Evolutionary conservation across 1,284 basidiomycete species (phyloP), one percentile per base, ranked within the genome.

Genomic region (Ustilago shanxiensis): DNA sequence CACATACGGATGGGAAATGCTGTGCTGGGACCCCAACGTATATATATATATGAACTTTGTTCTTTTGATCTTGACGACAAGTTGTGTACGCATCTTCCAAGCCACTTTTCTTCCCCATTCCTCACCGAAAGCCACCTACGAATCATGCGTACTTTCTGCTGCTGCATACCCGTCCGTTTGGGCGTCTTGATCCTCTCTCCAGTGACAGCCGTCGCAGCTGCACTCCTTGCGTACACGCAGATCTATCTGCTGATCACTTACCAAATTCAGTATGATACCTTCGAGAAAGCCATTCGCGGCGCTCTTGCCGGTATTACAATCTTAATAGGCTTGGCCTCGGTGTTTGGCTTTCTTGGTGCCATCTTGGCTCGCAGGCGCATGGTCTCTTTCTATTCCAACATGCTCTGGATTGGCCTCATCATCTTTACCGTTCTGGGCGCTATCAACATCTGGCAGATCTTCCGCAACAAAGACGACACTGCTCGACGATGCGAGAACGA

Each of bases 311-410:
- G 63, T 2, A 58, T 71, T 24, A 71, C 68, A 11, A 65, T 71
- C 18, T 24, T 71, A 5, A 55, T 71, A 20, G 61, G 56, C 3
- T 45, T 70, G 9, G 50, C 67, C 8, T 70, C 67, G 3, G 18
- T 61, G 31, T 72, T 72, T 26, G 69, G 69, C 33, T 37, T 72
- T n/a, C 47, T 72, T 16, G 69, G 69, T 5, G 44, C 63, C 9
- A 11, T 61, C 10, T 52, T 61, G 22, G 59, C 59, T 11, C 54
- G 62, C 1, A 24, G 69, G 10, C 9, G 37, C 14, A 54, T 66
- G 59, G 69, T 72, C 7, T 47, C 62, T 7, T 72, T 72, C 59
- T 72, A 66, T 37, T 60, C 62, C 5, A 61, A 66, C 59, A 72
- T 58, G 54, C 69, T 72, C 54, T 66, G 59, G 69, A 7, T 61